Conservation (phyloP, 2,329 filamentous ascomycete genomes). For the Aspergillus chevalieri region DNA sequence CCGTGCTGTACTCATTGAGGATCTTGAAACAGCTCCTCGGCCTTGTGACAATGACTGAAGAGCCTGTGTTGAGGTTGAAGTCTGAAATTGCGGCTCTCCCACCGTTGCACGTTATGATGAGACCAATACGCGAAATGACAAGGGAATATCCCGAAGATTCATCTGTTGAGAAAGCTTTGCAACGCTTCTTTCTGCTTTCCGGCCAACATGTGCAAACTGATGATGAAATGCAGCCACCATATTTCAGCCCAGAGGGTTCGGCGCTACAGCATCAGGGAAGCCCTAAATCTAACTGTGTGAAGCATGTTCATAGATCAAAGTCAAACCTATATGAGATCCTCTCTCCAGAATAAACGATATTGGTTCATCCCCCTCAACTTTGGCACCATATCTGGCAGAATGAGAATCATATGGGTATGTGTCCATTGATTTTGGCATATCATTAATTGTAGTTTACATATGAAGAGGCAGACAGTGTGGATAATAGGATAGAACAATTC, state of each 20-base stretch:
- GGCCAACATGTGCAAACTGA: background rate
- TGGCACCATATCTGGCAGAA: no score
- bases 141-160: slow-evolving; percentile 3
- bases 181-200: background rate
- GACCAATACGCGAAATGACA: slow-evolving; percentile 17
- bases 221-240: background rate
- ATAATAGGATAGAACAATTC: background rate
- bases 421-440: no score
- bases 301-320: background rate
- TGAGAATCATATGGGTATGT: no score
- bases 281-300: background rate
- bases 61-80: slow-evolving; percentile 7
- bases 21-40: slow-evolving; percentile 51
- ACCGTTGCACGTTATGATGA: slow-evolving; percentile 24
- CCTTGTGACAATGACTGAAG: slow-evolving; percentile 22
- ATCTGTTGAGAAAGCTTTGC: background rate
- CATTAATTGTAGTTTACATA: no score
- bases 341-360: background rate
- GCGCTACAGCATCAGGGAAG: background rate
- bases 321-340: background rate
- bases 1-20: slow-evolving; percentile 56
- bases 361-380: no score
- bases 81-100: slow-evolving; percentile 22
- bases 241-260: background rate
- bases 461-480: no score